These are phyloP conservation scores for Brassica napus DNA, from an alignment of 345 rosid species.

Conservation along the genomic window Da-Ae NC_063440.1:13634001-13634500, in stretches of 20 bases:
- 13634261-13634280: background rate
- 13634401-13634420: background rate
- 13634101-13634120: background rate
- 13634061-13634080: background rate
- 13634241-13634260: background rate
- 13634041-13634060: slow-evolving; percentile 1
- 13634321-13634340: background rate
- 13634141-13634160: background rate
- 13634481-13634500: background rate
- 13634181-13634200: background rate
- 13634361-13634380: background rate
- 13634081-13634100: background rate
- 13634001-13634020: background rate
- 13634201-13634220: background rate
- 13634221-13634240: background rate
- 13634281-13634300: background rate
- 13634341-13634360: background rate
- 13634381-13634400: background rate
- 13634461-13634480: background rate
- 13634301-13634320: background rate
- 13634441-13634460: background rate
- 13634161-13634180: background rate
- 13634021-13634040: background rate
- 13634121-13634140: background rate
- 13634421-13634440: background rate